Evolutionary conservation across 495 filamentous ascomycete genomes (phyloP), one percentile per base, ranked within the genome.

Genomic region (Tetracladium marchalianum): DNA sequence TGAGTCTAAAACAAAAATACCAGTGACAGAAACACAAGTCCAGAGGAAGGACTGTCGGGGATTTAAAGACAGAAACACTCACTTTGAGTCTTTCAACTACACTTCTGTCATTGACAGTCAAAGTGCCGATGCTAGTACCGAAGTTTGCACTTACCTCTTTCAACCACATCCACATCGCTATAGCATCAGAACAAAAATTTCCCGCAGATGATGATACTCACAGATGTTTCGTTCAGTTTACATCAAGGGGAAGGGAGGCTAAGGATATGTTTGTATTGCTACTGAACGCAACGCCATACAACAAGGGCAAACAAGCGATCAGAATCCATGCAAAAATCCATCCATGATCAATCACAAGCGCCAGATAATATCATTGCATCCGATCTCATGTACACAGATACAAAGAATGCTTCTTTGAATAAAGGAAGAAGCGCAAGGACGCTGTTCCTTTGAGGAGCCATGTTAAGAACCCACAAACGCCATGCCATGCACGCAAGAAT

Each of bases 31-130:
- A n/a, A 10, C 5, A 35, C 50, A 36, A 39, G 16, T 24, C 11
- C 8, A 35, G 24, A 12, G 44, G 39, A 11, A 38, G 44, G 31
- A 17, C 16, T 35, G 43, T 35, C 34, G 16, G 5, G 10, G 36
- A 8, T 22, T 52, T 47, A 33, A 37, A 17, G 18, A 39, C 37
- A 11, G 43, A 16, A 38, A 1, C 31, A 44, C 42, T 19, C 13
- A 38, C 16, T 22, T 12, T 31, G 43, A n/a, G 43, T 13, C 33
- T 46, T 27, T 46, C 33, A 46, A 16, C 32, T 46, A 38, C 31
- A 10, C 5, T 35, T 17, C 24, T 44, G 43, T 44, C 43, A 35
- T 7, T 18, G 9, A n/a, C 3, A 22, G 34, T 37, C 43, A 13
- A 37, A n/a, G 37, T 46, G 34, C 43, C 37, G 33, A 37, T 46